Base-by-base conservation (phyloP, 1,284 basidiomycete species). In the Ceratobasidium sp. region DNA sequence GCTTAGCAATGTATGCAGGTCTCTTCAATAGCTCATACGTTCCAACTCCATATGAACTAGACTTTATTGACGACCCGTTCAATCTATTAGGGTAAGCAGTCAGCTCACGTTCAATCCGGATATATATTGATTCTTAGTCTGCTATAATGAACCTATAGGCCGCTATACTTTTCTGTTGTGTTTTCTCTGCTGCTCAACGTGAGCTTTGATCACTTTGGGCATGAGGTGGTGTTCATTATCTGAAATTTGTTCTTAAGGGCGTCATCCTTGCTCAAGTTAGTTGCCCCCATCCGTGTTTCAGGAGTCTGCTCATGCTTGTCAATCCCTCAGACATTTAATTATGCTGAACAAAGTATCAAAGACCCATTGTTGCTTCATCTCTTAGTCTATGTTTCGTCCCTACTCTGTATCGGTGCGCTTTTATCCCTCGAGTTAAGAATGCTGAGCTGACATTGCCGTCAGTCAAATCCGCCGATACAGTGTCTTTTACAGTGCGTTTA, bases 111-210 rank as follows among this genome's bases (percentile, higher is more conserved):
- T 47, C 7, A 11, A n/a, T 35, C n/a, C 33, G 51, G 15, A 2
- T 49, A 6, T 15, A 11, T 58, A 17, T 31, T 28, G 28, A 54
- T 15, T n/a, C n/a, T n/a, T n/a, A n/a, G n/a, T 15, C 13, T 3
- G 17, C n/a, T 35, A 11, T 37, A 4, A 35, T 58, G 17, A 8
- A 58, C 28, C 53, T 11, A 53, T 42, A 69, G 67, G 33, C 67
- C 67, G 8, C 56, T 33, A 53, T 68, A 56, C 56, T 56, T 15
- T 28, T 26, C 67, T n/a, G 67, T 47, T 3, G 39, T 58, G 4
- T 71, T 71, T 33, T 71, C 67, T 11, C 54, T 58, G 4, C 15
- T 71, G 35, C 54, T 71, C n/a, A 71, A 56, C 31, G 54, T 56
- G 28, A 35, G 54, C 13, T 31, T 20, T 13, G 13, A 33, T 31